Conservation (phyloP, 257 asterid species). For the Solanum bukasovii region DNA sequence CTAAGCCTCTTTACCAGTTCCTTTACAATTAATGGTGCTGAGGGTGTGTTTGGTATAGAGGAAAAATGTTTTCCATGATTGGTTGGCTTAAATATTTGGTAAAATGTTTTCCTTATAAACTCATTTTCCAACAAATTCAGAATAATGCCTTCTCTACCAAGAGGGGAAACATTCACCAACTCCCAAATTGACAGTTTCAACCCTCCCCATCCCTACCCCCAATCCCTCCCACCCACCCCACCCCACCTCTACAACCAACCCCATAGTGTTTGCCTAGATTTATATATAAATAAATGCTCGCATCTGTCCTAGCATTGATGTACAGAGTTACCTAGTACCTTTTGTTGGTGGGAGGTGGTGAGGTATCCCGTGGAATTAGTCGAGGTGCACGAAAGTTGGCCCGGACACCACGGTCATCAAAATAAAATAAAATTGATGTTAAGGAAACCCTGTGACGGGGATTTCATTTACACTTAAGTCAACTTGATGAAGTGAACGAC, state of each 20-base stretch:
- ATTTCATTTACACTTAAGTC: background rate
- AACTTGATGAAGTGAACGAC: background rate
- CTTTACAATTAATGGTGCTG: background rate
- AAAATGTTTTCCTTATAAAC: background rate
- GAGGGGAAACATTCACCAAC: background rate
- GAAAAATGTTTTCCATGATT: background rate
- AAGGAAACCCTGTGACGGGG: background rate
- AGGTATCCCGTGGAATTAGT: background rate
- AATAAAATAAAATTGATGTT: background rate
- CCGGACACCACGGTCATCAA: background rate
- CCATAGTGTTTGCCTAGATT: background rate
- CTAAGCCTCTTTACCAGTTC: background rate
- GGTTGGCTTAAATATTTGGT: background rate
- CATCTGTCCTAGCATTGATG: background rate
- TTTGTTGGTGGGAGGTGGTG: background rate
- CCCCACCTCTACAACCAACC: background rate
- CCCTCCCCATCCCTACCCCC: background rate
- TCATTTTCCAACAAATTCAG: background rate
- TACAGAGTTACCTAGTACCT: background rate
- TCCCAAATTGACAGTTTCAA: background rate
- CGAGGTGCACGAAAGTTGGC: background rate
- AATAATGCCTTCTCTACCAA: background rate
- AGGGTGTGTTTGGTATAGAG: background rate
- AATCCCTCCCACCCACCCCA: background rate
- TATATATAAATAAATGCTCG: background rate